These are phyloP conservation scores for Blumeria graminis DNA, from an alignment of 2,329 filamentous ascomycete species.

Conservation along the genomic window DNA sequence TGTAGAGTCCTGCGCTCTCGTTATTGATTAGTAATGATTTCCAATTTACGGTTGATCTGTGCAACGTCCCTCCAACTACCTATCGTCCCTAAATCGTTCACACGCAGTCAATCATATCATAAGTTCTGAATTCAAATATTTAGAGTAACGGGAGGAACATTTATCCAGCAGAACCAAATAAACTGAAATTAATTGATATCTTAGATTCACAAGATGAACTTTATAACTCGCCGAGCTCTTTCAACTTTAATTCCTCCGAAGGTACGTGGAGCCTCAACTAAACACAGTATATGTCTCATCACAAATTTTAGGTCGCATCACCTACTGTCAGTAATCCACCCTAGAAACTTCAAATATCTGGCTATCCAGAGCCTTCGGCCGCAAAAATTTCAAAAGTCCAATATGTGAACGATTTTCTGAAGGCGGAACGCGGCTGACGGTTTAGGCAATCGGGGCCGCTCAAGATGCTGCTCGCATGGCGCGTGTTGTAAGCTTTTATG, in stretches of 20 bases:
- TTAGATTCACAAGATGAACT: constrained; percentile 48
- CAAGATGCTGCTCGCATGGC: constrained; percentile 96
- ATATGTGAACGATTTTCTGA: no score
- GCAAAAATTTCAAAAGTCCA: not conserved
- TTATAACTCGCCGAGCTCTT: constrained; percentile 68
- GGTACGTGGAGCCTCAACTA: constrained; percentile 28
- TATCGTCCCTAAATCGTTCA: no score
- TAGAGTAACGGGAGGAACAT: no score
- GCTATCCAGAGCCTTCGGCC: no score
- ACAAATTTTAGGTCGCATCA: constrained; percentile 14
- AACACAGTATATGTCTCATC: not conserved
- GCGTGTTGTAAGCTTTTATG: constrained; percentile 95
- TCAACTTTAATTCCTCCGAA: constrained; percentile 98
- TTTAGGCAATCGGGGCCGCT: constrained; percentile 75
- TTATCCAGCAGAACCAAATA: no score
- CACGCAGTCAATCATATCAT: no score
- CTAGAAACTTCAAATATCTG: not conserved
- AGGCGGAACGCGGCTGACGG: not conserved
- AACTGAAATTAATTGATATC: no score
- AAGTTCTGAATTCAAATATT: no score
- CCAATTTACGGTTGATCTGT: no score
- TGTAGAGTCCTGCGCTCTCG: no score
- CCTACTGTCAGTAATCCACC: constrained; percentile 13
- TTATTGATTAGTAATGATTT: no score
- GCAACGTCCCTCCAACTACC: no score